phyloP scores from a whole-genome alignment of 257 asterid species.

The Voacanga thouarsii region DNA sequence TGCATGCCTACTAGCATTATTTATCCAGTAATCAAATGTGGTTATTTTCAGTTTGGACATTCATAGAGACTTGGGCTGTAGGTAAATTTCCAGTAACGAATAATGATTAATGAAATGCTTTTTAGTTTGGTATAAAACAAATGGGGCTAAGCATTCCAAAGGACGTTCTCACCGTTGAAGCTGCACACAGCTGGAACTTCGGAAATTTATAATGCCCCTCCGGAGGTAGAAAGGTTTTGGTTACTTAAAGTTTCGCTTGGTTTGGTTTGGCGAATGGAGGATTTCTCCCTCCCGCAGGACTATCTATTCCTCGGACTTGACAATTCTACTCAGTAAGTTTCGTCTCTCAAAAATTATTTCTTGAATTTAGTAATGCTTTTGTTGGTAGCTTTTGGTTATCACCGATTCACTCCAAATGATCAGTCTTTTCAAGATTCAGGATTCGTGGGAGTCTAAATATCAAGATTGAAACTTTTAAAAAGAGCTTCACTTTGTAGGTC shows the following conservation, averaged over 20 bases:
- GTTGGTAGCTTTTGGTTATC: neutral
- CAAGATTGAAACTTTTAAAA: neutral
- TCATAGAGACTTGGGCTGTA: too few species aligned
- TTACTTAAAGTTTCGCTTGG: neutral
- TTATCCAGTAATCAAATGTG: too few species aligned
- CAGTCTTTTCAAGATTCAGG: neutral
- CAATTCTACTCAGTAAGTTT: constrained; percentile 47
- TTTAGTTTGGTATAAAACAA: too few species aligned
- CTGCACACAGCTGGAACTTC: too few species aligned
- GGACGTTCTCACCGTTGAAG: neutral
- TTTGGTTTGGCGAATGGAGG: constrained; percentile 31
- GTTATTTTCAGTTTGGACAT: too few species aligned
- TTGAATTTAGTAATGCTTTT: neutral
- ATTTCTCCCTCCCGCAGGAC: constrained; percentile 37
- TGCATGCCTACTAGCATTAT: too few species aligned
- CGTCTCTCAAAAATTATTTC: too few species aligned
- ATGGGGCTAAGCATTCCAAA: neutral
- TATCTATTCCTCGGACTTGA: constrained; percentile 53
- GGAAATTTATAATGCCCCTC: neutral
- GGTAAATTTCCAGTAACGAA: too few species aligned
- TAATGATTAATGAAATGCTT: too few species aligned
- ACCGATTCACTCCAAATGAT: neutral
- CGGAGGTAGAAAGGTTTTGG: neutral
- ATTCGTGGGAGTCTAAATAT: neutral
- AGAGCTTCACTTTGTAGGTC: constrained; percentile 48